phyloP scores from a whole-genome alignment of 192 early-diverging fungal species.

The Linnemannia elongata region DNA sequence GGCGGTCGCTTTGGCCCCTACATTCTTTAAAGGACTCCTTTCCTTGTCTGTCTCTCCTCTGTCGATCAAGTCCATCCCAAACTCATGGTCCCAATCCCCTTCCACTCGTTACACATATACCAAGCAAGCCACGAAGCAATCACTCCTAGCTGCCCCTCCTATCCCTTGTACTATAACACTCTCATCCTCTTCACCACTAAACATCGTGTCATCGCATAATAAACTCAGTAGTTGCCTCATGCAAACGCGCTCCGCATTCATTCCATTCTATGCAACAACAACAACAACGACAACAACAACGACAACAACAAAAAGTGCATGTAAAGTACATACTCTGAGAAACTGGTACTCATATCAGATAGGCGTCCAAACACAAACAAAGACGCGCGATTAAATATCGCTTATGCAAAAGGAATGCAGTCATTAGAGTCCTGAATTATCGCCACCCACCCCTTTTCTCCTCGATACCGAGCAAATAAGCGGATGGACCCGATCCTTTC shows the following conservation, averaged over 20 bases:
- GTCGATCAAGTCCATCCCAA: neutral
- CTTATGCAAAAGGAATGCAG: neutral
- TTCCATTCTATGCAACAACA: neutral
- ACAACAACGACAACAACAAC: no score
- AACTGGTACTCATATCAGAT: neutral
- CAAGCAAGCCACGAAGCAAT: neutral
- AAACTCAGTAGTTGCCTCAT: neutral
- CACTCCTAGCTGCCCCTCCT: neutral
- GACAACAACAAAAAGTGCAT: neutral
- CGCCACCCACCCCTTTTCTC: neutral
- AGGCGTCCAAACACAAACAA: neutral
- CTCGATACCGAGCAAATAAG: neutral
- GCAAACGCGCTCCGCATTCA: neutral
- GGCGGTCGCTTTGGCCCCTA: constrained; percentile 24
- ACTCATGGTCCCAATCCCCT: neutral
- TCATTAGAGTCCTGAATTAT: neutral
- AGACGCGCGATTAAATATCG: neutral
- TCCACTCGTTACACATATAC: neutral
- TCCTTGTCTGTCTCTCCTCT: neutral
- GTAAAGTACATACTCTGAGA: neutral
- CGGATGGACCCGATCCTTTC: neutral
- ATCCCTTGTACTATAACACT: neutral
- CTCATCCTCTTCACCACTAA: neutral
- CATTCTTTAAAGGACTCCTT: constrained; percentile 17
- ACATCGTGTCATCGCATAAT: neutral